These are phyloP conservation scores for Hyphodiscus sp. DNA, from an alignment of 2,329 filamentous ascomycete genomes.

Conservation along the genomic window DNA sequence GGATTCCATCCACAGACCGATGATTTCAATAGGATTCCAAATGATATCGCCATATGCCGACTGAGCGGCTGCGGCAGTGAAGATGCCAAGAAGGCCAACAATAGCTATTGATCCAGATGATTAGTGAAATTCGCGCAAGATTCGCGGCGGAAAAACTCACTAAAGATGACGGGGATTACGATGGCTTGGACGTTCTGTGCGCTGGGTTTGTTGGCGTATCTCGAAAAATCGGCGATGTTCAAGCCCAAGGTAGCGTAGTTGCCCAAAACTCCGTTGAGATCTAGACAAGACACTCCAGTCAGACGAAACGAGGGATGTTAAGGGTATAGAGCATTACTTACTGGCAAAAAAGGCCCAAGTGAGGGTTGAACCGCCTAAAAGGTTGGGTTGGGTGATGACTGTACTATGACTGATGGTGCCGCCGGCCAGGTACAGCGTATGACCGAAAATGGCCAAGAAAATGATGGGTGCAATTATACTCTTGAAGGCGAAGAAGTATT, in stretches of 20 bases:
- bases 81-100: constrained; percentile 31
- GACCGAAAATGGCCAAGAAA: constrained; percentile 10
- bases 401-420: constrained; percentile 13
- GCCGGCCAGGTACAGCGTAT: constrained; percentile 8
- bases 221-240: constrained; percentile 35
- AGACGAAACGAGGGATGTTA: not conserved
- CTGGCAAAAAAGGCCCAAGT: constrained; percentile 14
- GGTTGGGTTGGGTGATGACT: constrained; percentile 7
- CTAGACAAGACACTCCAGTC: constrained; percentile 2
- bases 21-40: constrained; percentile 41
- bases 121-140: constrained; percentile 21
- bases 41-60: constrained; percentile 41
- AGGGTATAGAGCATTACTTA: constrained; percentile 6
- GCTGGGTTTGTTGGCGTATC: constrained; percentile 31
- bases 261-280: constrained; percentile 8
- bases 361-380: constrained; percentile 4
- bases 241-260: constrained; percentile 19
- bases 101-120: constrained; percentile 8
- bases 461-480: constrained; percentile 25
- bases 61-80: constrained; percentile 35
- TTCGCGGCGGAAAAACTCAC: constrained; percentile 5
- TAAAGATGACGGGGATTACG: constrained; percentile 13
- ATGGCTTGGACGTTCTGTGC: constrained; percentile 12
- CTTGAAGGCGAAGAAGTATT: constrained; percentile 46
- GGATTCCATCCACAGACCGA: constrained; percentile 33